Percentiles rank a stretch among this genome's conserved stretches.
Evolutionary conservation across 1,284 basidiomycete genomes (phyloP).

Genomic region (Naganishia liquefaciens): DNA sequence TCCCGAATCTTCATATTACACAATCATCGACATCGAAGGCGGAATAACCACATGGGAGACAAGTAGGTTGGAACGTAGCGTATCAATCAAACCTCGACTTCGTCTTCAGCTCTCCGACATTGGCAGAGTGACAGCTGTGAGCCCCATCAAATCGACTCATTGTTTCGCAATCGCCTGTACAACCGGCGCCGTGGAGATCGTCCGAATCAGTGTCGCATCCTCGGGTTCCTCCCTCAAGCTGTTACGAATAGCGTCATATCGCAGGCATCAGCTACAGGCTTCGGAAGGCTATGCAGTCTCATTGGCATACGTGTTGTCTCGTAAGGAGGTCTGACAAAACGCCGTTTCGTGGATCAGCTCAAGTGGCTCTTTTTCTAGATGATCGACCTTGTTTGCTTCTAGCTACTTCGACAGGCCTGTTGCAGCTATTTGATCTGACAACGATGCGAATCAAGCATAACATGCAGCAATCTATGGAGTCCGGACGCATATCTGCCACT

Average conservation of each 20-base stretch:
- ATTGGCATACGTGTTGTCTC: slow-evolving; percentile 3
- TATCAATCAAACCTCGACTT: slow-evolving; percentile 53
- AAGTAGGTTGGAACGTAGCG: slow-evolving; percentile 73
- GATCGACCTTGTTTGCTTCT: slow-evolving; percentile 64
- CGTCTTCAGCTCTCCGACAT: slow-evolving; percentile 48
- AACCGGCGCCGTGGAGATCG: slow-evolving; percentile 79
- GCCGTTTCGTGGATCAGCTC: not conserved
- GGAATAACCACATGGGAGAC: slow-evolving; percentile 83
- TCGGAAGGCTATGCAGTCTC: slow-evolving; percentile 5
- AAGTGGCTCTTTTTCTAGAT: slow-evolving; percentile 1
- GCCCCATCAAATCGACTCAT: slow-evolving; percentile 77
- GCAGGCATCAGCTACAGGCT: not conserved
- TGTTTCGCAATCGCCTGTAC: slow-evolving; percentile 85
- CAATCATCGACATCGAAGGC: slow-evolving; percentile 81
- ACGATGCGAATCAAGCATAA: slow-evolving; percentile 75
- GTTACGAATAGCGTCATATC: slow-evolving; percentile 66
- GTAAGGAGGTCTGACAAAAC: not conserved
- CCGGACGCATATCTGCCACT: slow-evolving; percentile 80
- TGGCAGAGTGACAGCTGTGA: slow-evolving; percentile 74
- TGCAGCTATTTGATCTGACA: slow-evolving; percentile 79
- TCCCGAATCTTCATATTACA: slow-evolving; percentile 92
- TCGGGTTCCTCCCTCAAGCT: slow-evolving; percentile 94
- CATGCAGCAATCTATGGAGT: slow-evolving; percentile 80
- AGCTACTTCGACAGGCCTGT: slow-evolving; percentile 75
- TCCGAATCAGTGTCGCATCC: slow-evolving; percentile 74